Evolutionary conservation across 2,329 filamentous ascomycete genomes (phyloP).

Genomic region (Botryotinia calthae): DNA sequence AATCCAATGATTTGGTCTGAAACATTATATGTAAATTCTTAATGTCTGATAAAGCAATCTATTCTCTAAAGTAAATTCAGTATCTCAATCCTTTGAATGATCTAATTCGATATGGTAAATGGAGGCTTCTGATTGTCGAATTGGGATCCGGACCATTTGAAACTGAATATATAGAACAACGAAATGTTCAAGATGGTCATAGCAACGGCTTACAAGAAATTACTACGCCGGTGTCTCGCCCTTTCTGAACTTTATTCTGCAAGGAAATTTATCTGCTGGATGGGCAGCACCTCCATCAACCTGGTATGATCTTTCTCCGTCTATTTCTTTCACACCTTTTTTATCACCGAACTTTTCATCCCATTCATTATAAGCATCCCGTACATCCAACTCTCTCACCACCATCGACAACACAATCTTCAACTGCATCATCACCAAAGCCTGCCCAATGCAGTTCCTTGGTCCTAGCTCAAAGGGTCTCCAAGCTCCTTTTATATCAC

Average conservation of each 20-base stretch:
- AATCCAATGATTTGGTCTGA: not conserved
- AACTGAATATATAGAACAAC: not conserved
- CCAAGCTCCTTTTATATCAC: constrained; percentile 44
- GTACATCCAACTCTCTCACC: constrained; percentile 49
- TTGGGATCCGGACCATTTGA: not conserved
- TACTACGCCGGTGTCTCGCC: not conserved
- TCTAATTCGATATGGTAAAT: not conserved
- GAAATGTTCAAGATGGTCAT: not conserved
- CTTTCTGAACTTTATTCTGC: constrained; percentile 6
- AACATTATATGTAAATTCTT: not conserved
- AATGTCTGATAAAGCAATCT: not conserved
- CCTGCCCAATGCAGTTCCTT: constrained; percentile 56
- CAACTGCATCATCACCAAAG: constrained; percentile 50
- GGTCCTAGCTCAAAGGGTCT: constrained; percentile 55
- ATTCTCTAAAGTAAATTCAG: not conserved
- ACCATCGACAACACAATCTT: constrained; percentile 48
- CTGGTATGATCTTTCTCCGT: constrained; percentile 28
- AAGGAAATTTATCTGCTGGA: constrained; percentile 19
- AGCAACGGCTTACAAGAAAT: not conserved
- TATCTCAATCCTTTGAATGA: not conserved
- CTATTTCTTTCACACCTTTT: constrained; percentile 12
- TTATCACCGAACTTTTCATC: constrained; percentile 11
- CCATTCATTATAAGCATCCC: constrained; percentile 38
- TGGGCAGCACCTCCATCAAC: constrained; percentile 22
- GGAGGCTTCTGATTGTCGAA: not conserved